phyloP scores from a whole-genome alignment of 768 basidiomycete genomes.

The Candolleomyces eurysporus region DNA sequence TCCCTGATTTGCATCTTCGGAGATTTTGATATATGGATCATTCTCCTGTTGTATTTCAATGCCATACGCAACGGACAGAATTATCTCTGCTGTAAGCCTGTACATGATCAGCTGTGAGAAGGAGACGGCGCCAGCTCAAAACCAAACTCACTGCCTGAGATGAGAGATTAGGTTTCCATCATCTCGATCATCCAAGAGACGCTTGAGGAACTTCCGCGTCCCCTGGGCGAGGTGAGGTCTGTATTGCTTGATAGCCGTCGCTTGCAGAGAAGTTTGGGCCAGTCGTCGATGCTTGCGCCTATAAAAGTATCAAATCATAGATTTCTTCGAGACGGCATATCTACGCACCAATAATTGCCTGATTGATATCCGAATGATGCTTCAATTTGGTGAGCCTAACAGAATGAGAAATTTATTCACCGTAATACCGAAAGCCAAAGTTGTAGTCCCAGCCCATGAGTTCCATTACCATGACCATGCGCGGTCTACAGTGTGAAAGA shows the following conservation, averaged over 20 bases:
- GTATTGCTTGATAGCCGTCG: constrained; percentile 21
- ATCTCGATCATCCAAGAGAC: constrained; percentile 24
- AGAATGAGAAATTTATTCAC: constrained; percentile 1
- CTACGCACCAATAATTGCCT: constrained; percentile 18
- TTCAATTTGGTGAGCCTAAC: not conserved
- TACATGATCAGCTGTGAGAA: too few relatives aligned
- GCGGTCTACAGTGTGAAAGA: constrained; percentile 5
- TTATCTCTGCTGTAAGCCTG: too few relatives aligned
- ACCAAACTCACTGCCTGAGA: too few relatives aligned
- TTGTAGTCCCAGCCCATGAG: constrained; percentile 26
- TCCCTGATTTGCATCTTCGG: too few relatives aligned
- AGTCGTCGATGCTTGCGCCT: constrained; percentile 33
- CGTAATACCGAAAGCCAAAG: constrained; percentile 30
- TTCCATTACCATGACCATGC: constrained; percentile 19
- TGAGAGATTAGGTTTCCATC: not conserved
- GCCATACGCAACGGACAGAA: too few relatives aligned
- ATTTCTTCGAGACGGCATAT: too few relatives aligned
- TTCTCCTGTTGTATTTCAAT: too few relatives aligned
- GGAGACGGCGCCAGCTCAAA: too few relatives aligned
- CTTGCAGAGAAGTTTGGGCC: constrained; percentile 30
- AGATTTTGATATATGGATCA: too few relatives aligned
- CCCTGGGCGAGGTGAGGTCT: constrained; percentile 22
- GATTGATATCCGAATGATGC: too few relatives aligned
- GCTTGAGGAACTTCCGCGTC: constrained; percentile 26
- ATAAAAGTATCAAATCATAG: too few relatives aligned